Base-by-base conservation (phyloP, 495 filamentous ascomycete species). In the Haplographium delicatum region DNA sequence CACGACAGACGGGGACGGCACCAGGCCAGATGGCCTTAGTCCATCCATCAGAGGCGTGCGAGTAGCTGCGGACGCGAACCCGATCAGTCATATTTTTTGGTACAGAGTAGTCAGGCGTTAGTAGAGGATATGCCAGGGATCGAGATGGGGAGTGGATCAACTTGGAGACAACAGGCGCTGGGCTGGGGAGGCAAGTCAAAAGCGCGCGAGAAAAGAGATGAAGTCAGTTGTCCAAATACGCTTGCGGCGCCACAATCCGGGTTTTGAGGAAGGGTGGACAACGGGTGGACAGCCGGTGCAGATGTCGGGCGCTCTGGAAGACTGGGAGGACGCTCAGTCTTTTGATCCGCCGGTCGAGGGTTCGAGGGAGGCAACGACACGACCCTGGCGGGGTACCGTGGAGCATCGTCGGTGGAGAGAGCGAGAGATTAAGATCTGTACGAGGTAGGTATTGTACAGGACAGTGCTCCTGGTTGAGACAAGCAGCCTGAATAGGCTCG, bases 61-160 rank as follows among this genome's bases (percentile, higher is more conserved):
- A 41, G 31, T 22, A 34, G 33, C 41, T 4, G 37, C 51, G 51
- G 57, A 47, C 52, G 57, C 57, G 47, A 53, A 59, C 57, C 52
- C 39, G 57, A 59, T 59, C 47, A 40, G 57, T 59, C 57, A 52
- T 49, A 31, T 53, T 53, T 56, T 47, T 42, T 19, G 35, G 45
- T 16, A 38, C 20, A 41, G 38, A 15, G 39, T 43, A 15, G 26
- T 20, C 34, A 20, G 34, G 35, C 11, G 25, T 50, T 41, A 41
- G 47, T 40, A 51, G 48, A 25, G 30, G 31, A 47, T 2, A 39
- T 11, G 34, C 26, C 39, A 58, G 55, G 55, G 50, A 57, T 57
- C 54, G 54, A 57, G 49, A 57, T 58, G 54, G 18, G 47, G 40
- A 44, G 41, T 50, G 50, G 31, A 48, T 16, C 46, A 40, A 19